phyloP scores from a whole-genome alignment of 23 red algal species.

The Gracilaria domingensis region DNA sequence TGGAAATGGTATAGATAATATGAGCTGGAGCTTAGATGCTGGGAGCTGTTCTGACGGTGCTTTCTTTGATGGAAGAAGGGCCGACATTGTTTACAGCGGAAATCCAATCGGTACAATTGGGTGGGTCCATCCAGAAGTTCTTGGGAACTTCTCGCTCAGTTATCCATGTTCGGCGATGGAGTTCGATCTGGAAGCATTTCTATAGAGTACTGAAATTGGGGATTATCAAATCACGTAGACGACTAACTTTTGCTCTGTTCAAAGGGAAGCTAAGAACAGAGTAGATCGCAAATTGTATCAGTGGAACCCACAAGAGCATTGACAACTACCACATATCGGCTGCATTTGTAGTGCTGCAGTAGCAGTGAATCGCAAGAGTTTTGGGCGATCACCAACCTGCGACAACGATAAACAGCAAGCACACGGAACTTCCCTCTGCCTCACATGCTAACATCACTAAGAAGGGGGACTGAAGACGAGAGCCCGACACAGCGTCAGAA shows the following conservation, averaged over 20 bases:
- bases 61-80: conserved; percentile 89
- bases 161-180: conserved; percentile 95
- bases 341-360: not conserved
- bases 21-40: conserved; percentile 59
- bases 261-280: not conserved
- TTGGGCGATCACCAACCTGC: not conserved
- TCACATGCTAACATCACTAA: no score
- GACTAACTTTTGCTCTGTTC: not conserved
- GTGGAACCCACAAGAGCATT: not conserved
- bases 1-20: conserved; percentile 4
- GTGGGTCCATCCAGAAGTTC: conserved; percentile 97
- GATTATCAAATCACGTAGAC: not conserved
- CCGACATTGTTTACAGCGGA: conserved; percentile 73
- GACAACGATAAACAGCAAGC: not conserved
- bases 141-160: conserved; percentile 85
- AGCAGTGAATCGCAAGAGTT: not conserved
- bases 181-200: conserved; percentile 87
- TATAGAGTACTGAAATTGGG: conserved; percentile 32
- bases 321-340: not conserved
- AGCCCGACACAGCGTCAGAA: no score
- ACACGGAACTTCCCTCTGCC: not conserved
- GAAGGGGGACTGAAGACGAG: no score
- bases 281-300: not conserved
- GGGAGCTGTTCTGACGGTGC: conserved; percentile 78
- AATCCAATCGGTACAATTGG: conserved; percentile 76